Evolutionary conservation across 2,329 filamentous ascomycete species (phyloP), one percentile per base, ranked within the genome.

Genomic region (Aspergillus tubingensis): DNA sequence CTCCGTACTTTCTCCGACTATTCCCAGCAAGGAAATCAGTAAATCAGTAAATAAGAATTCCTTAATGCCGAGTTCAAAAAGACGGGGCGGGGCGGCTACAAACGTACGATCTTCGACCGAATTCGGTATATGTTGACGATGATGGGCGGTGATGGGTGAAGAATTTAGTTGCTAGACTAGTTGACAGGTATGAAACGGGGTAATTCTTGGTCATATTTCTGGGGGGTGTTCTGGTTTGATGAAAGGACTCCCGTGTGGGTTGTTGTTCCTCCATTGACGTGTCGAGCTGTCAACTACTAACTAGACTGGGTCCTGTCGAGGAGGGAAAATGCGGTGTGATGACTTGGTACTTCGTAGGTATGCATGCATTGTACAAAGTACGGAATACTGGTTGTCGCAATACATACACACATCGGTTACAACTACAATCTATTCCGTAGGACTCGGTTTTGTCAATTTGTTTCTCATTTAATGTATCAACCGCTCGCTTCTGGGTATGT

Each of bases 401-500:
- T 30, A 11, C 4, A 36, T 13, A 5, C 5, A 11, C 5, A 15
- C 32, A 36, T 36, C 4, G 10, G 4, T 36, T 36, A 52, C 19
- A 21, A 15, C 23, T 27, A 19, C 51, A 15, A 21, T 15, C n/a
- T 44, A 44, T 27, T 41, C 47, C 50, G 36, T 23, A 43, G 15
- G 27, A 39, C 27, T 27, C 25, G n/a, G 19, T 48, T 50, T 57
- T 43, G 54, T 25, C 27, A 60, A 54, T 58, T 57, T 57, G 49
- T 50, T 13, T 61, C 58, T 56, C 32, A 61, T 63, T 61, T 55
- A 60, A 57, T 64, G 59, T 59, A 65, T 64, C 62, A 66, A 65
- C 63, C 64, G 63, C 65, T 62, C 64, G 62, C 65, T 64, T 60
- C 59, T 65, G 66, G 66, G 65, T 68, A 68, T 68, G 58, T 61